Percentiles rank a stretch among this genome's conserved stretches.
Evolutionary conservation across 2,329 filamentous ascomycete genomes (phyloP).

Genomic region (Tolypocladium album): DNA sequence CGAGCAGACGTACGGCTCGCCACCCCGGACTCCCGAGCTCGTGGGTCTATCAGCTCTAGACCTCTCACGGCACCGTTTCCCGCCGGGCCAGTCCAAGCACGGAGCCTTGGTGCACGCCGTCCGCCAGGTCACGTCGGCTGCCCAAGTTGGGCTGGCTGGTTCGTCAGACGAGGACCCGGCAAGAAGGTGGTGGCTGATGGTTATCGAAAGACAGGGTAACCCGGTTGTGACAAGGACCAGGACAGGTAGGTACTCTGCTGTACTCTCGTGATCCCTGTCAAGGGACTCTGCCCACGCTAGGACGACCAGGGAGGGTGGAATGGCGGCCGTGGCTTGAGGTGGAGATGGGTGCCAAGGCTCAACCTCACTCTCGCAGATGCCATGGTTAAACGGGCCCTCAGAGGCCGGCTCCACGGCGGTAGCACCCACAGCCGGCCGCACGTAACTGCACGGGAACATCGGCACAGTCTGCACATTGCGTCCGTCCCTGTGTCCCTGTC

Average conservation of each 20-base stretch:
- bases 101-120: not conserved
- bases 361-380: not conserved
- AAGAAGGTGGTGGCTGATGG: not conserved
- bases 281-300: not conserved
- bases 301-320: conserved; percentile 3
- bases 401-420: not conserved
- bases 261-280: not conserved
- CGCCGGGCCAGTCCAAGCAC: not conserved
- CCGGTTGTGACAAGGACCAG: not conserved
- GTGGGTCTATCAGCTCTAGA: not conserved
- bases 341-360: conserved; percentile 6
- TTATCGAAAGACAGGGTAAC: not conserved
- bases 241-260: not conserved
- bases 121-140: not conserved
- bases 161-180: not conserved
- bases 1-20: not conserved
- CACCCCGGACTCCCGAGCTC: not conserved
- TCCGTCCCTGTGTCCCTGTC: not conserved
- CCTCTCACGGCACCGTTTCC: not conserved
- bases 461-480: conserved; percentile 5
- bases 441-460: conserved; percentile 6
- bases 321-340: conserved; percentile 6
- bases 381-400: not conserved
- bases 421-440: conserved; percentile 7
- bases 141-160: not conserved